Conservation (phyloP, 2,329 filamentous ascomycete genomes). For the Sarocladiaceae sp. region DNA sequence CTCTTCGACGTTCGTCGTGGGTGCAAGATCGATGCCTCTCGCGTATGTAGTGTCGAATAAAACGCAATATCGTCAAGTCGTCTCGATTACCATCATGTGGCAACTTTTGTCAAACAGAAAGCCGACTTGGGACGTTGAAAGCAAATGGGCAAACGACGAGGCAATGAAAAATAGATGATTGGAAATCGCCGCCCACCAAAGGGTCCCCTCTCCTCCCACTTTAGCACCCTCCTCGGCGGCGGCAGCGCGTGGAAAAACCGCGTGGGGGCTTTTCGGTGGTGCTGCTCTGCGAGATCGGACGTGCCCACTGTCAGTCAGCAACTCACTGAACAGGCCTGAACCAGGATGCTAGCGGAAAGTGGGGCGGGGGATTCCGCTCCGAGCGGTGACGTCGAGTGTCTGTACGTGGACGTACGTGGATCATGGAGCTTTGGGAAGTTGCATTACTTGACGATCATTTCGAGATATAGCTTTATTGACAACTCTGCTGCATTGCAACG, state of each 20-base stretch:
- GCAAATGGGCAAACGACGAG: constrained; percentile 10
- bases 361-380: not conserved
- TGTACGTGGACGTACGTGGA: constrained; percentile 23
- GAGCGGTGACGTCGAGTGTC: constrained; percentile 1
- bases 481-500: too few species aligned
- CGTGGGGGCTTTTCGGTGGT: not conserved
- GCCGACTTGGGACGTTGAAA: not conserved
- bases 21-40: too few species aligned
- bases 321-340: not conserved
- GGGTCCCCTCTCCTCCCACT: not conserved
- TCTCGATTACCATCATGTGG: not conserved
- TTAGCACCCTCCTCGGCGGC: not conserved
- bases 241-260: not conserved
- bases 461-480: too few species aligned
- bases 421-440: too few species aligned
- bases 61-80: not conserved
- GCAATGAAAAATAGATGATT: constrained; percentile 29
- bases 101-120: not conserved
- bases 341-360: too few species aligned
- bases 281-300: not conserved
- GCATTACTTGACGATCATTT: too few species aligned
- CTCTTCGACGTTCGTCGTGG: not conserved
- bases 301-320: too few species aligned
- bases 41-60: too few species aligned
- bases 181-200: constrained; percentile 21